Evolutionary conservation across 2,329 filamentous ascomycete genomes (phyloP).

Genomic region (Stachybotrys chlorohalonatus): DNA sequence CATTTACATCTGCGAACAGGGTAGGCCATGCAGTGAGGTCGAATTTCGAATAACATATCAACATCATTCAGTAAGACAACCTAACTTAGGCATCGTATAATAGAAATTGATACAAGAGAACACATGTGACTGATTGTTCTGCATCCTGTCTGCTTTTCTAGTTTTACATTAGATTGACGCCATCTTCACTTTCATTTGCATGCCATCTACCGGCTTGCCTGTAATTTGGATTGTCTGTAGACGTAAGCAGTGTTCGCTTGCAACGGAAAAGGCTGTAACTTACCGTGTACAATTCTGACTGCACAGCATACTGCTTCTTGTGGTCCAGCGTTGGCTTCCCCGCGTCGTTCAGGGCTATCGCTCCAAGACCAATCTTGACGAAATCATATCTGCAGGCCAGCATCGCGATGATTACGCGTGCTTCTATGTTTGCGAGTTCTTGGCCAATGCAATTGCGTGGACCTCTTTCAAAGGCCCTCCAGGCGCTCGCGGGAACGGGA

Average conservation of each 20-base stretch:
- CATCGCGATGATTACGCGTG: neutral
- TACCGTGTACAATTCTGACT: neutral
- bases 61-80: too few species aligned
- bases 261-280: neutral
- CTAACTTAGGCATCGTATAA: too few species aligned
- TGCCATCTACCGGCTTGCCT: constrained; percentile 1
- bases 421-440: neutral
- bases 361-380: neutral
- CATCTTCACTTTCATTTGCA: neutral
- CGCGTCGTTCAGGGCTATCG: neutral
- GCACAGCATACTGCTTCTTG: neutral
- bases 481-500: neutral
- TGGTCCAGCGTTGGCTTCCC: neutral
- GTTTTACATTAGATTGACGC: neutral
- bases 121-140: too few species aligned
- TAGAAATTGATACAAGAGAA: too few species aligned
- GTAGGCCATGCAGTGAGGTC: too few species aligned
- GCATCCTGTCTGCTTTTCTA: too few species aligned
- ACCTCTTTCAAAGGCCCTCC: neutral
- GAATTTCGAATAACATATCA: too few species aligned
- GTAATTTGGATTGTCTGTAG: constrained; percentile 1
- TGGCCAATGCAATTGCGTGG: constrained; percentile 1
- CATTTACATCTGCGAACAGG: too few species aligned
- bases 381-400: neutral
- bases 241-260: neutral